Evolutionary conservation across 148 eudicot species (phyloP), one percentile per base, ranked within the genome.

Genomic region (Vaccinium darrowii): DNA sequence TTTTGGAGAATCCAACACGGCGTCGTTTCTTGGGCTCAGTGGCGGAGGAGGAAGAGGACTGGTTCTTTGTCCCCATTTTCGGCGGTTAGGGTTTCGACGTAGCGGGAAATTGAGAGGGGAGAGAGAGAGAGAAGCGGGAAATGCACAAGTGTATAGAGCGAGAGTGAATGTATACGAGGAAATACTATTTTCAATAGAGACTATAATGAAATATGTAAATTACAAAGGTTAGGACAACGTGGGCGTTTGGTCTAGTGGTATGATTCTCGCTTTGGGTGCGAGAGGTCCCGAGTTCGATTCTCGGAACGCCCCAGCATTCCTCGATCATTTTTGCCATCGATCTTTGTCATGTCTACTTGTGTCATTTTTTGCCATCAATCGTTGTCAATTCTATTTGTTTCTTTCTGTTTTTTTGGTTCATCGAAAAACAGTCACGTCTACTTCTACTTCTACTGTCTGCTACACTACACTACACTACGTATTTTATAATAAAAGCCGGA

Each of bases 251-350:
- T 90, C 93, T 90, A 89, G 92, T 92, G 94, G 92, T 92, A 89
- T 92, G 94, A 92, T 90, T 92, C 91, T 90, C 90, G 92, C 92
- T 92, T 91, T 87, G 92, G 94, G 94, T 90, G 92, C 93, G 90
- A 89, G 91, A 90, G 92, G 92, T 90, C 91, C 92, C 88, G 94
- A 89, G 92, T 92, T 92, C 94, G 84, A 91, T 90, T 91, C 92
- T 87, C 92, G 90, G 92, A 91, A 91, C 84, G 93, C 92, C 92
- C 92, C 93, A 10, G 47, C 0, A 33, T 33, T 33, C 36, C 36
- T 33, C 0, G 0, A 0, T 33, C 39, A 2, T 0, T 36, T 36
- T 36, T 36, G 39, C 3, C 39, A 36, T 36, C 39, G 3, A 36
- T 3, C 39, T 36, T 36, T 36, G 39, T 36, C 3, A 36, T 33